Evolutionary conservation across 176 grass and related monocot genomes (phyloP).

Genomic region (Musa schizocarpa): DNA sequence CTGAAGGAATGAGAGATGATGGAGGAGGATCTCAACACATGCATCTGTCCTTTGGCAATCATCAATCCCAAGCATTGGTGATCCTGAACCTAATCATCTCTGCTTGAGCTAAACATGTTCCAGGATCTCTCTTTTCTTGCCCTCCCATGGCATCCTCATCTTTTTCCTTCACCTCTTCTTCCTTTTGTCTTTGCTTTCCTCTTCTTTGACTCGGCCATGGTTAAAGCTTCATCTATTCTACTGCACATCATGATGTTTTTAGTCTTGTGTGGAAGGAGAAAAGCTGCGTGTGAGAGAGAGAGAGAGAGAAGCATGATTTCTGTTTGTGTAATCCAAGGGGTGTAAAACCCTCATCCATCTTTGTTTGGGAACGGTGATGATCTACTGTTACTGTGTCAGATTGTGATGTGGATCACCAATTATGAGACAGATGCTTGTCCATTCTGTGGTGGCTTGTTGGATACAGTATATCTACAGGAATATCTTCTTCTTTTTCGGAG

Average conservation of each 20-base stretch:
- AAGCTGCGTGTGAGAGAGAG: constrained; percentile 18
- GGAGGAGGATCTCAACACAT: constrained; percentile 2
- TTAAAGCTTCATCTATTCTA: too few species aligned
- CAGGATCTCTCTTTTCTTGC: not conserved
- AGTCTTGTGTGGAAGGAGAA: constrained; percentile 11
- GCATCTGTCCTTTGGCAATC: not conserved
- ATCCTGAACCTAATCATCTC: not conserved
- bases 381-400: not conserved
- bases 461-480: too few species aligned
- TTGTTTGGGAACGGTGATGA: not conserved
- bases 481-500: too few species aligned
- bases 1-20: not conserved
- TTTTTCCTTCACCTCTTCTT: too few species aligned
- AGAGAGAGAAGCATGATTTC: constrained; percentile 51
- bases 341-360: too few species aligned
- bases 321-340: constrained; percentile 2
- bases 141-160: not conserved
- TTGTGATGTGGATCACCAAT: too few species aligned
- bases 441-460: too few species aligned
- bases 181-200: too few species aligned
- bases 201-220: not conserved
- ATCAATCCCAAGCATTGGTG: not conserved
- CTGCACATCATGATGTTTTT: not conserved
- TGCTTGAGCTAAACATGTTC: not conserved
- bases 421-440: too few species aligned